These are phyloP conservation scores for Eimeria acervulina DNA, from an alignment of 169 alveolate genomes.

Conservation along the genomic window DNA sequence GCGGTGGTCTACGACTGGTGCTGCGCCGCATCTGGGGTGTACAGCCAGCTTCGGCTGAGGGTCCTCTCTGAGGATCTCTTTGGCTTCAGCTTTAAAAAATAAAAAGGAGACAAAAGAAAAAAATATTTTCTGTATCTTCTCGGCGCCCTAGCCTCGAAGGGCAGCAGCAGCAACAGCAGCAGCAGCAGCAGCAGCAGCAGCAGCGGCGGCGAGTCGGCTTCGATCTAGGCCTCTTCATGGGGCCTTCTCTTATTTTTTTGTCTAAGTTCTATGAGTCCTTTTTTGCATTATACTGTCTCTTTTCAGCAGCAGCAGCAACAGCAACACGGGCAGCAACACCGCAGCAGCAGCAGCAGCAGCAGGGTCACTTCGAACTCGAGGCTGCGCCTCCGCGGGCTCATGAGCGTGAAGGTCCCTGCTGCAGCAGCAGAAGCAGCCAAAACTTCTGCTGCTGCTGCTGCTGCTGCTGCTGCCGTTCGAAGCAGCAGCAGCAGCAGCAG, in stretches of 20 bases:
- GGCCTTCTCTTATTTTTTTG: not conserved
- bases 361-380: not conserved
- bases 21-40: conserved; percentile 60
- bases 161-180: not conserved
- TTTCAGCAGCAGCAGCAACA: conserved; percentile 3
- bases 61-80: not conserved
- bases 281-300: not conserved
- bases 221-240: not conserved
- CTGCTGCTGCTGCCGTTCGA: not conserved
- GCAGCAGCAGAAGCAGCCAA: conserved; percentile 3
- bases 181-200: not conserved
- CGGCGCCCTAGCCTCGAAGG: too few relatives aligned
- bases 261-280: not conserved
- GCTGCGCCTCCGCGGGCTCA: not conserved
- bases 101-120: not conserved
- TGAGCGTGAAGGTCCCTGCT: not conserved
- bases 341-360: conserved; percentile 30
- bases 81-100: not conserved
- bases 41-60: not conserved
- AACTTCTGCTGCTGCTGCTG: conserved; percentile 27
- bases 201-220: not conserved
- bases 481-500: not conserved
- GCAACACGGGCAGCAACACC: not conserved
- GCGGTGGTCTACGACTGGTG: conserved; percentile 34
- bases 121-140: too few relatives aligned